A percentile compares a stretch with the other conserved stretches of the same genome.
These are phyloP conservation scores for Spiromastix sp. DNA, from an alignment of 2,329 filamentous ascomycete species.

Conservation along the genomic window DNA sequence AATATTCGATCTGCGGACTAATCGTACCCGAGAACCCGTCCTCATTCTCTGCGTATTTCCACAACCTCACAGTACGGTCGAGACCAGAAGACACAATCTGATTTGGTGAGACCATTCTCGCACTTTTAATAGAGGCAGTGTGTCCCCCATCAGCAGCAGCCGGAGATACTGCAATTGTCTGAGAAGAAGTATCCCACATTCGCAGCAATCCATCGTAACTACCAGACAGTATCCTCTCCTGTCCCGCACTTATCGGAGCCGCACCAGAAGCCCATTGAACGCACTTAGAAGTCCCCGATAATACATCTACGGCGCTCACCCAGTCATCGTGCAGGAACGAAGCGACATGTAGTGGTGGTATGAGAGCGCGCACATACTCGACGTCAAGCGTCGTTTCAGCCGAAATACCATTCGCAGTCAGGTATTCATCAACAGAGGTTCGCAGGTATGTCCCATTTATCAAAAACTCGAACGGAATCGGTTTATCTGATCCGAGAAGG, in stretches of 20 bases:
- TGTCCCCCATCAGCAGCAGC: slow-evolving; percentile 60
- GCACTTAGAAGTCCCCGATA: slow-evolving; percentile 56
- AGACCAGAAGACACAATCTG: slow-evolving; percentile 75
- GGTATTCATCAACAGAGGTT: slow-evolving; percentile 81
- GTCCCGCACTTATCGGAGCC: slow-evolving; percentile 39
- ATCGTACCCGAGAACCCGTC: slow-evolving; percentile 52
- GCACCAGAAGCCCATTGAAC: slow-evolving; percentile 45
- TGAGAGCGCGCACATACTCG: slow-evolving; percentile 85
- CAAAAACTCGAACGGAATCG: slow-evolving; percentile 69
- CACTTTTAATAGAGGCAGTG: slow-evolving; percentile 66
- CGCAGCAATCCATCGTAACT: slow-evolving; percentile 84
- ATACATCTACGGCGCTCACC: slow-evolving; percentile 78
- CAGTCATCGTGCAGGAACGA: slow-evolving; percentile 97
- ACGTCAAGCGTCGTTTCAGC: slow-evolving; percentile 77
- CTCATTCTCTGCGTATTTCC: slow-evolving; percentile 68
- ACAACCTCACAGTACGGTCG: slow-evolving; percentile 77
- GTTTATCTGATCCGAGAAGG: slow-evolving; percentile 44
- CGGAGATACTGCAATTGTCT: slow-evolving; percentile 67
- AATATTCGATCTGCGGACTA: slow-evolving; percentile 67
- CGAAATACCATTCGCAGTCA: slow-evolving; percentile 75
- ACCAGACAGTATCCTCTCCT: slow-evolving; percentile 74
- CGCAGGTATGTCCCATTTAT: slow-evolving; percentile 88
- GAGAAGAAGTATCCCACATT: slow-evolving; percentile 83
- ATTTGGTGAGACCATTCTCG: slow-evolving; percentile 67
- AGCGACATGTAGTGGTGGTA: slow-evolving; percentile 79